Conservation (phyloP, 192 early-diverging fungal species). For the Podila horticola region DNA sequence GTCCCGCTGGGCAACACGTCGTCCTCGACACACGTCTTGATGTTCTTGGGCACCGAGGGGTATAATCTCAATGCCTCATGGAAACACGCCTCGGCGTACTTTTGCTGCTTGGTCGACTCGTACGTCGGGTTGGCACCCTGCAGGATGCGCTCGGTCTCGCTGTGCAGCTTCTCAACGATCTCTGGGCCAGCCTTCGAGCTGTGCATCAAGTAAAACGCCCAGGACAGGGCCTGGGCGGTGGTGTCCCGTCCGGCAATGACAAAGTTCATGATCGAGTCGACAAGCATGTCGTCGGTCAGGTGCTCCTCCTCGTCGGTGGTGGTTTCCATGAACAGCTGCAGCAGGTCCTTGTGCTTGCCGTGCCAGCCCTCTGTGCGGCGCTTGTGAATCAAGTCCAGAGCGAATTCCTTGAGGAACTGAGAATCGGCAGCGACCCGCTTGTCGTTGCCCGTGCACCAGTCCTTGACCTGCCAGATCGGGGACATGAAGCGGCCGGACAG, state of each 20-base stretch:
- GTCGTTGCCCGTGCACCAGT: slow-evolving; percentile 12
- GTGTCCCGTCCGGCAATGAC: slow-evolving; percentile 63
- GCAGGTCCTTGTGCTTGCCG: slow-evolving; percentile 39
- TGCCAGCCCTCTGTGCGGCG: slow-evolving; percentile 14
- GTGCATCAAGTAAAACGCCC: slow-evolving; percentile 60
- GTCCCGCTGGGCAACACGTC: slow-evolving; percentile 72
- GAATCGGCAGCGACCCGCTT: slow-evolving; percentile 11
- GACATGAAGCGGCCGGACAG: slow-evolving; percentile 36
- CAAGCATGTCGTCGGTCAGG: slow-evolving; percentile 53
- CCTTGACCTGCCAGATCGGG: slow-evolving; percentile 32
- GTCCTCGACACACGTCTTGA: slow-evolving; percentile 70
- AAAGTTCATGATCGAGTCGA: slow-evolving; percentile 62
- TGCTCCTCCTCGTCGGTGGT: slow-evolving; percentile 48
- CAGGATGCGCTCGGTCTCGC: slow-evolving; percentile 46
- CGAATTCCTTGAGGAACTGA: slow-evolving; percentile 41
- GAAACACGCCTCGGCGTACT: slow-evolving; percentile 56
- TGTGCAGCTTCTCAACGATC: slow-evolving; percentile 31
- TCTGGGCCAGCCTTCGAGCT: slow-evolving; percentile 40
- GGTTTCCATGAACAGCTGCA: slow-evolving; percentile 60
- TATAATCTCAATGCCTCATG: slow-evolving; percentile 74
- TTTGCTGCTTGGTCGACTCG: slow-evolving; percentile 39
- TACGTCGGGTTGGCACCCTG: slow-evolving; percentile 22
- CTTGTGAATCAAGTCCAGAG: slow-evolving; percentile 42
- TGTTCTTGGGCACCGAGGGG: slow-evolving; percentile 74
- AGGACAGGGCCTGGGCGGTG: slow-evolving; percentile 64